Evolutionary conservation across 2,329 filamentous ascomycete species (phyloP).

Genomic region (Aspergillus hortae): DNA sequence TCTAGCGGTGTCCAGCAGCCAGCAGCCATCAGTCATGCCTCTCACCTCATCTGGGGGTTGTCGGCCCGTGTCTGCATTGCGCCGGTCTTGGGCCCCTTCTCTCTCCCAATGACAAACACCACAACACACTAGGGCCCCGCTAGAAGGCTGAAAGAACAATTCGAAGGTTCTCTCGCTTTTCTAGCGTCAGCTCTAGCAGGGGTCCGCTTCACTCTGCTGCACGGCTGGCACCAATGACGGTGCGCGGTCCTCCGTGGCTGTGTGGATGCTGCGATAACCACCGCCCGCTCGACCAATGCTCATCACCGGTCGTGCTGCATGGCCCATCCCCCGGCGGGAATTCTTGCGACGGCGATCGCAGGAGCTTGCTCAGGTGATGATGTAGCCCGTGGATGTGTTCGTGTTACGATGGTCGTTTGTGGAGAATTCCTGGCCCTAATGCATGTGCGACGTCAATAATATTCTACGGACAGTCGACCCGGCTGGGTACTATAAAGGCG

Average conservation of each 20-base stretch:
- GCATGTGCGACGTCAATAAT: conserved; percentile 17
- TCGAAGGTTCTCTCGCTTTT: conserved; percentile 18
- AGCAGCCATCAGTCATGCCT: too few species aligned
- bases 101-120: background rate
- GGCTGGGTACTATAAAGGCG: background rate
- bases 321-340: conserved; percentile 5
- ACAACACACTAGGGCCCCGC: conserved; percentile 1
- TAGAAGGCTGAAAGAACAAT: conserved; percentile 20
- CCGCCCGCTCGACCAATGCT: conserved; percentile 4
- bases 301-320: conserved; percentile 7
- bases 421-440: conserved; percentile 15
- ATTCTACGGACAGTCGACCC: background rate
- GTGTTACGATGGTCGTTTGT: conserved; percentile 12
- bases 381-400: conserved; percentile 15
- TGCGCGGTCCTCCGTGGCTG: conserved; percentile 13
- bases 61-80: conserved; percentile 3
- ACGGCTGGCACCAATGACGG: conserved; percentile 11
- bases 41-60: background rate
- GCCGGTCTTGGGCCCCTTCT: background rate
- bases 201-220: conserved; percentile 12
- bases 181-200: conserved; percentile 20
- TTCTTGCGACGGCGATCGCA: conserved; percentile 7
- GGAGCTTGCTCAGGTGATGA: conserved; percentile 19
- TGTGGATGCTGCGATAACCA: conserved; percentile 12
- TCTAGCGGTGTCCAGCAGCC: background rate